Conservation (phyloP, 208 protist genomes). For the Spongospora subterranea region DNA sequence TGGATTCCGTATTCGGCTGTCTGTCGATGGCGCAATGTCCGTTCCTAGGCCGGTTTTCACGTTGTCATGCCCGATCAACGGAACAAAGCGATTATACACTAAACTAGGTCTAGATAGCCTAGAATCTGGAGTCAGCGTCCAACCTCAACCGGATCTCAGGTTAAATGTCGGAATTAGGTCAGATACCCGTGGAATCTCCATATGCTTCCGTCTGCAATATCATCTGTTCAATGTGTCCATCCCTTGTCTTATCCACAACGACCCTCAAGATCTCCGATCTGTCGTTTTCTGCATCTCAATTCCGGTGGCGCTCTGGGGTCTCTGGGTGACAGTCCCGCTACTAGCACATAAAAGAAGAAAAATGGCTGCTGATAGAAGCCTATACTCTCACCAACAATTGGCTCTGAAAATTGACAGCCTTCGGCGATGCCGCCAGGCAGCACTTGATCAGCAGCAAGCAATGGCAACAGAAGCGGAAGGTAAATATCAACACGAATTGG, state of each 20-base stretch:
- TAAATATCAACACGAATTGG: not conserved
- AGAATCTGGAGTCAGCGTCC: not conserved
- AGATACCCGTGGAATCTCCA: not conserved
- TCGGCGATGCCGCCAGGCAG: not conserved
- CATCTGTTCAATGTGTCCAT: not conserved
- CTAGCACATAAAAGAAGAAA: not conserved
- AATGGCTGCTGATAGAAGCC: not conserved
- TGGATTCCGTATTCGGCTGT: not conserved
- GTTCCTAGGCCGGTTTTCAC: not conserved
- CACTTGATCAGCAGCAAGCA: constrained; percentile 27
- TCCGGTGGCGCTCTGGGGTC: not conserved
- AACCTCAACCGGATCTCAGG: not conserved
- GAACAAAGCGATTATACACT: not conserved
- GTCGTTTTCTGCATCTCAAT: not conserved
- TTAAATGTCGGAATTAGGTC: not conserved
- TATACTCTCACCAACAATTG: not conserved
- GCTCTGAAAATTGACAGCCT: not conserved
- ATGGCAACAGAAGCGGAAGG: constrained; percentile 20
- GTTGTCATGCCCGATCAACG: not conserved
- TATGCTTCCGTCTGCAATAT: not conserved
- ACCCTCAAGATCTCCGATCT: not conserved
- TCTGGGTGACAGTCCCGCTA: not conserved
- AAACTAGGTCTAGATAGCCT: not conserved
- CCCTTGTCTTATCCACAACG: not conserved
- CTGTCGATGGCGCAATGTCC: not conserved